Evolutionary conservation across 805 yeast species (phyloP).

Genomic region (Saccharomyces jurei): DNA sequence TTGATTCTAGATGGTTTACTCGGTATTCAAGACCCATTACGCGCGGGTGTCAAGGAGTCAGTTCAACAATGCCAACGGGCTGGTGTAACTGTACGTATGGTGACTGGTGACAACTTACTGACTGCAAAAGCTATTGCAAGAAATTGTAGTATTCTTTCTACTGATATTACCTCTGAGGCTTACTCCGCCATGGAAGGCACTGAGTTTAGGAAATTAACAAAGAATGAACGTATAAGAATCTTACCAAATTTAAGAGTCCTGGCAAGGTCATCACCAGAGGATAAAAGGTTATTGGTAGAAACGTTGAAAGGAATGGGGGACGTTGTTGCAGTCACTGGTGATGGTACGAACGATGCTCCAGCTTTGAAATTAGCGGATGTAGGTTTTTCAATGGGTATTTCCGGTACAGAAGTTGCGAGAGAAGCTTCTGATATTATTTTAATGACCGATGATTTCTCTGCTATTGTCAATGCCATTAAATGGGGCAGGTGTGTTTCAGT

Average conservation of each 20-base stretch:
- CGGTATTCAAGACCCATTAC: conserved; percentile 92
- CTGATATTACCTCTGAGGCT: conserved; percentile 44
- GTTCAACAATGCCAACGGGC: conserved; percentile 80
- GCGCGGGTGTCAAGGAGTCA: conserved; percentile 84
- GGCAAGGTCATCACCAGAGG: conserved; percentile 95
- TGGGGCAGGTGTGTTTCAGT: conserved; percentile 98
- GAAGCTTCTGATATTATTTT: conserved; percentile 91
- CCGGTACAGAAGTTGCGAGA: conserved; percentile 98
- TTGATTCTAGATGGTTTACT: conserved; percentile 64
- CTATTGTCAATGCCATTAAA: conserved; percentile 91
- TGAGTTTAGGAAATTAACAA: conserved; percentile 58
- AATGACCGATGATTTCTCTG: conserved; percentile 90
- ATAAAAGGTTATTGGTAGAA: conserved; percentile 79
- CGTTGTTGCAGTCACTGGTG: conserved; percentile 98
- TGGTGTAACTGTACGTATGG: conserved; percentile 95
- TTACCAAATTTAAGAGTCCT: conserved; percentile 76
- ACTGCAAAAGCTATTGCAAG: conserved; percentile 90
- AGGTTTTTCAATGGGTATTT: conserved; percentile 97
- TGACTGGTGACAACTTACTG: conserved; percentile 88
- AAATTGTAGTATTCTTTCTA: conserved; percentile 63
- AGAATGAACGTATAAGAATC: conserved; percentile 45
- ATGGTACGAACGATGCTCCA: conserved; percentile 98
- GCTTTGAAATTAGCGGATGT: conserved; percentile 95
- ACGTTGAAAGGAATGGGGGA: conserved; percentile 74
- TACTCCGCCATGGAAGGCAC: conserved; percentile 89